Evolutionary conservation across 2,329 filamentous ascomycete genomes (phyloP), one percentile per base, ranked within the genome.

Genomic region (Tolypocladium album): DNA sequence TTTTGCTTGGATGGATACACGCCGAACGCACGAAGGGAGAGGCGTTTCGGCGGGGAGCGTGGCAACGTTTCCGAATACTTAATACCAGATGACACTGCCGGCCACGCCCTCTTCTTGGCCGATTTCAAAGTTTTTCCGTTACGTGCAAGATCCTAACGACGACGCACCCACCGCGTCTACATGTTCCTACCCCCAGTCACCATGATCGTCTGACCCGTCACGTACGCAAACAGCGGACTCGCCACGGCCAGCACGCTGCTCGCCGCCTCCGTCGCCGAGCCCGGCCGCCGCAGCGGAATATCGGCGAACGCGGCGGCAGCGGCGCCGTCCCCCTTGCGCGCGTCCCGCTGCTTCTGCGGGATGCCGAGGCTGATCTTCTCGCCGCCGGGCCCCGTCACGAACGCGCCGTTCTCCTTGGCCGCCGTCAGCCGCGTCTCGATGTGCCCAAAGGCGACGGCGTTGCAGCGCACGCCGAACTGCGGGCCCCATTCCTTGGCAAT

Each of bases 401-500:
- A 94, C 0, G 87, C 90, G 20, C 91, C 91, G 22, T 85, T 84
- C 74, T 96, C 92, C 79, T 95, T 96, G 7, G 89, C 88, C 13
- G 86, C 88, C 13, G 92, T 96, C 66, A 96, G 75, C 3, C 92
- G 79, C 0, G 92, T 96, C 66, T 84, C 76, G 65, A 96, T 93
- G 70, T 88, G 83, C 0, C 92, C 92, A 67, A 95, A 96, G 5
- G 90, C 90, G 58, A 96, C 80, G 3, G 90, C 91, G 74, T 96
- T 96, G 47, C 87, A 83, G 61, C 91, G 80, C 7, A 96, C 91
- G 58, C 90, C 91, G 67, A 92, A 96, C 43, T 79, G 74, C 0
- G 89, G 90, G 1, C 91, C 91, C 92, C 91, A 96, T 78, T 96
- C 87, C 77, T 96, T 95, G 3, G 91, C 90, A 69, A 96, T 90